Evolutionary conservation across 805 yeast genomes (phyloP), one percentile per base, ranked within the genome.

Genomic region (Jamesozyma jinghongensis): DNA sequence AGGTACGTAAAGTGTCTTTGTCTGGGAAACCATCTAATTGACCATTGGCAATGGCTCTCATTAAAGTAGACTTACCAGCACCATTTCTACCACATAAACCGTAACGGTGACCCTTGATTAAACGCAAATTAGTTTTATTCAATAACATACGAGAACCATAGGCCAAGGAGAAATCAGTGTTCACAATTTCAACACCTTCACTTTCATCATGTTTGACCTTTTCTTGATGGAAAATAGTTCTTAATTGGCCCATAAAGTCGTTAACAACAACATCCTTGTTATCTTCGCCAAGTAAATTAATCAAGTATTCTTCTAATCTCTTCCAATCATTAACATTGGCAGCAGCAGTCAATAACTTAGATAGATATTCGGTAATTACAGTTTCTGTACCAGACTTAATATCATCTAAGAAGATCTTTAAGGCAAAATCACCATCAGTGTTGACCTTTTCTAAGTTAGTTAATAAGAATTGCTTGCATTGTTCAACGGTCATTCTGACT

Each of bases 21-120:
- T 85, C 82, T 34, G 98, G 98, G 79, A 92, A 90, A 3, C 97
- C 97, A 68, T 90, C 97, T 49, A 90, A 73, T 68, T 90, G 95
- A 43, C 97, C 97, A 58, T 86, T 85, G 41, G 95, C 86, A 56
- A 90, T 92, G 25, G 97, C 81, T 65, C 97, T 78, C 97, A 90
- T 87, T 56, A 90, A 72, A 13, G 98, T 90, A 12, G 97, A 87
- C 66, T 90, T 90, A 70, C 98, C 98, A 45, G 96, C 97, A 74
- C 98, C 98, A 62, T 90, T 90, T 68, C 97, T 75, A 61, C 98
- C 98, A 73, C 96, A 86, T 46, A 90, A 74, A 71, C 98, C 98
- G 59, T 90, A 90, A 66, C 98, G 77, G 67, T 85, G 97, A 55
- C 97, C 97, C 68, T 88, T 86, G 53, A 85, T 70, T 47, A 90